phyloP scores from a whole-genome alignment of 345 rosid genomes.

The Eucalyptus cloeziana region DNA sequence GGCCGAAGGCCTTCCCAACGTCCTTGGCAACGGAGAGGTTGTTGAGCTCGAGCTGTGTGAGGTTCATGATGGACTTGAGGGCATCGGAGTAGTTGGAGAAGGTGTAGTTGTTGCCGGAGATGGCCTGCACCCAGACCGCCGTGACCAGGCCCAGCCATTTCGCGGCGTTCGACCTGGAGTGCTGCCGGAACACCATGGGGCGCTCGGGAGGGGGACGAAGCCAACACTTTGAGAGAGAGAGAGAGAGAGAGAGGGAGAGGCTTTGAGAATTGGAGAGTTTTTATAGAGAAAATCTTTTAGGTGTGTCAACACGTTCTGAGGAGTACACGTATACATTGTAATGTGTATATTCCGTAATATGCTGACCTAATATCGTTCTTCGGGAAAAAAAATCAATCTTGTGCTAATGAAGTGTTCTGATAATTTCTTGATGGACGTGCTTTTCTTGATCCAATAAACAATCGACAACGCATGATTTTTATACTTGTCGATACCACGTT shows the following conservation, averaged over 20 bases:
- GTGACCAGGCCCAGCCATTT: conserved; percentile 95
- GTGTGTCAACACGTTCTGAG: background rate
- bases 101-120: conserved; percentile 93
- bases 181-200: background rate
- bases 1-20: conserved; percentile 88
- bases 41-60: conserved; percentile 78
- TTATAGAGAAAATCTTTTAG: background rate
- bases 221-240: background rate
- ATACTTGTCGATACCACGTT: background rate
- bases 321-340: background rate
- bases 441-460: background rate
- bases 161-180: conserved; percentile 2
- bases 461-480: background rate
- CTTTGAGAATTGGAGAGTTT: background rate
- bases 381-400: background rate
- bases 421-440: background rate
- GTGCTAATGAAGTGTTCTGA: background rate
- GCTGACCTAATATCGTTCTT: background rate
- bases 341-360: background rate
- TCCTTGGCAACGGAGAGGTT: conserved; percentile 83
- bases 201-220: background rate
- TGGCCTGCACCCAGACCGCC: conserved; percentile 89
- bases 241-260: background rate
- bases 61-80: conserved; percentile 71
- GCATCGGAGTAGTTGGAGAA: conserved; percentile 90